Evolutionary conservation across 2,329 filamentous ascomycete species (phyloP).

Genomic region (Scytalidium sp.): DNA sequence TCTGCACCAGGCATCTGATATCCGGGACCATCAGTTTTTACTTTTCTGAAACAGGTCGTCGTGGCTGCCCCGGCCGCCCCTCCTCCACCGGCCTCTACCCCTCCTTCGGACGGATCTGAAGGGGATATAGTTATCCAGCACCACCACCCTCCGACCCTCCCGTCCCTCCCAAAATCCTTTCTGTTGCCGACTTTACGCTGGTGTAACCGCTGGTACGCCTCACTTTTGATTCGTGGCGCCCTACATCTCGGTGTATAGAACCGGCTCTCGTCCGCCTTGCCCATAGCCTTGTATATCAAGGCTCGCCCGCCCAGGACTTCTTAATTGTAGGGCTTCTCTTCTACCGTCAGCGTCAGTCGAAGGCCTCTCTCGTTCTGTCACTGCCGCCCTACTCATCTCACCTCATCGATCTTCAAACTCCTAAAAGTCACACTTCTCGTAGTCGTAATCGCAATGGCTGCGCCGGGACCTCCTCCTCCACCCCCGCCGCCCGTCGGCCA

Average conservation of each 20-base stretch:
- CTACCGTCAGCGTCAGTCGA: neutral
- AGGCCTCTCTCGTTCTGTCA: neutral
- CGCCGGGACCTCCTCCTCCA: constrained; percentile 8
- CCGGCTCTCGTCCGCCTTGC: neutral
- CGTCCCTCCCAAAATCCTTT: neutral
- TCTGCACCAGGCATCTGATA: neutral
- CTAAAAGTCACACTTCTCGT: neutral
- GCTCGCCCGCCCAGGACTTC: neutral
- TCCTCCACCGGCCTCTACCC: neutral
- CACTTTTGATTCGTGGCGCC: neutral
- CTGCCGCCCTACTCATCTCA: neutral
- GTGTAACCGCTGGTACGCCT: neutral
- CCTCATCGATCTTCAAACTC: neutral
- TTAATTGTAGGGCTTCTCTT: neutral
- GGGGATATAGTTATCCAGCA: neutral
- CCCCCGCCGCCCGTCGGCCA: constrained; percentile 7
- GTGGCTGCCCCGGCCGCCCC: neutral
- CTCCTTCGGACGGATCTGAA: neutral
- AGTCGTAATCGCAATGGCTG: neutral
- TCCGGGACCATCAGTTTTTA: neutral
- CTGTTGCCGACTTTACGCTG: neutral
- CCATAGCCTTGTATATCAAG: neutral
- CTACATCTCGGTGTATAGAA: neutral
- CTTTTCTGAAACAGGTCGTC: neutral
- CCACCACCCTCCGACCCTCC: neutral